Base-by-base conservation (phyloP, 2,329 filamentous ascomycete genomes). In the Fragosphaeria purpurea region DNA sequence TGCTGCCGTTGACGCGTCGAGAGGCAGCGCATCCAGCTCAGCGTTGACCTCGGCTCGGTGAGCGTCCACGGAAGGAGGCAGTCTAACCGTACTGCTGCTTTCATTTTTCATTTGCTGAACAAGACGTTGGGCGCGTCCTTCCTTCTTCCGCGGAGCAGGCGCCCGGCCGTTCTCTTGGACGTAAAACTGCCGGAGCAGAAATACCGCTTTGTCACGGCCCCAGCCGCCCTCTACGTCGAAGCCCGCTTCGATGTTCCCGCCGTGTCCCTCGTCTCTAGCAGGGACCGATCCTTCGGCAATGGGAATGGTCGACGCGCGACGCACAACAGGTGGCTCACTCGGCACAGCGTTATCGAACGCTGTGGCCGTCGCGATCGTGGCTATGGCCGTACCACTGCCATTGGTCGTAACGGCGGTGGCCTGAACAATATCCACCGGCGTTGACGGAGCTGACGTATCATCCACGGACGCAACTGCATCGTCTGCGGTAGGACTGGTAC, bases 91-190 rank as follows among this genome's bases (percentile, higher is more conserved):
- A 46, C 53, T 57, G 37, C 53, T 49, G 3, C 55, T 66, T 47
- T 73, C 70, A 22, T 65, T 64, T 51, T 73, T 70, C 69, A 75
- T 72, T 67, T 76, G 71, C 34, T 73, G 72, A 9, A 73, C 73
- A 30, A 77, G 61, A 12, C 74, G 70, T 40, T 74, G 74, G n/a
- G 74, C 74, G 7, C 74, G 70, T 37, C 74, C 74, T 63, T 77
- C 74, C 58, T 77, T 77, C 63, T 77, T 77, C 43, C 74, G 68
- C 34, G 74, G 74, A 10, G 76, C 69, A 5, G 74, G 74, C 10
- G 74, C 88, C 74, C 93, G 86, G 56, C 87, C 88, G 67, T 98
- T 98, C 68, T 98, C 90, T 68, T 98, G 93, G 35, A 98, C 87
- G 65, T 98, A 98, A 67, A 98, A 98, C 53, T 91, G 83, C 56